phyloP scores from a whole-genome alignment of 192 early-diverging fungal species.

The Backusella morwellensis region DNA sequence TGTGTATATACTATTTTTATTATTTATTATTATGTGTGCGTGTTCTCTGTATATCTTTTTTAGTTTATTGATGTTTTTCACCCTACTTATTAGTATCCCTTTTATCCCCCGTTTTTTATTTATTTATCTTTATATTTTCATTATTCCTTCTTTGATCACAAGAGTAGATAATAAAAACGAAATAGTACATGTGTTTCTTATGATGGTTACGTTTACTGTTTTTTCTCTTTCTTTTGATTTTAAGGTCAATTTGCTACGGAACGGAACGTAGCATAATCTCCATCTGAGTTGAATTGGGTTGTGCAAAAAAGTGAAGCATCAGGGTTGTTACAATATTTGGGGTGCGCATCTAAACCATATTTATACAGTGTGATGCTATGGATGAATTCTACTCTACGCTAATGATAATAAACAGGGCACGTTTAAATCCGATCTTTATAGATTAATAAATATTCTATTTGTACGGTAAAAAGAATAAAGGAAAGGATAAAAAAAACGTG shows the following conservation, averaged over 20 bases:
- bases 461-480: background rate
- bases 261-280: background rate
- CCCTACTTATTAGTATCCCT: background rate
- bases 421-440: background rate
- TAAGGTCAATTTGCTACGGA: background rate
- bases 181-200: background rate
- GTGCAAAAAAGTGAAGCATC: background rate
- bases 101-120: background rate
- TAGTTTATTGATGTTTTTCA: background rate
- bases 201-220: background rate
- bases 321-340: background rate
- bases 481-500: background rate
- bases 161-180: background rate
- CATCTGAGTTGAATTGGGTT: background rate
- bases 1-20: background rate
- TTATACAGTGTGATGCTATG: background rate
- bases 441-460: background rate
- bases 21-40: background rate
- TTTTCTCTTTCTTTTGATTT: background rate
- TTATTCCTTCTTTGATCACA: background rate
- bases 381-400: background rate
- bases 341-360: background rate
- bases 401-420: background rate
- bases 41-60: background rate
- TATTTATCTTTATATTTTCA: background rate